These are phyloP conservation scores for Sergeia podlipaevii DNA, from an alignment of 208 protist genomes.

Conservation along the genomic window DNA sequence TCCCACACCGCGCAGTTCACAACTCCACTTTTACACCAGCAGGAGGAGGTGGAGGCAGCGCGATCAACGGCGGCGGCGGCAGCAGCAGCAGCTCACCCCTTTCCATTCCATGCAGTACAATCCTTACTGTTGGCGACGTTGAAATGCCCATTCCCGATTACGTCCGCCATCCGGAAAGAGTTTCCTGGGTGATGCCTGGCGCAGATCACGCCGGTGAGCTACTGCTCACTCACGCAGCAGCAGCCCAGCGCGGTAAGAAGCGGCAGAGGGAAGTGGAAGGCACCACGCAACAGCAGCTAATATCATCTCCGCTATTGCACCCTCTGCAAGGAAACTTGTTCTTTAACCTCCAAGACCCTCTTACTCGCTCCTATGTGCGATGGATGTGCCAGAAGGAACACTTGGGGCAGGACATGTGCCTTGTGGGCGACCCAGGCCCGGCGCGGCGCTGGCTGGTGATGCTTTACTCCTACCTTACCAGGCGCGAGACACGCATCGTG, in stretches of 20 bases:
- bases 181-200: constrained; percentile 46
- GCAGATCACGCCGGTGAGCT: constrained; percentile 18
- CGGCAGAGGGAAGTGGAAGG: no score
- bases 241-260: not conserved
- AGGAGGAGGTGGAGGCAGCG: not conserved
- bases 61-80: constrained; percentile 12
- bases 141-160: constrained; percentile 52
- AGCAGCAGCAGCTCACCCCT: not conserved
- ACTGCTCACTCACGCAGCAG: constrained; percentile 13
- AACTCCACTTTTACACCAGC: not conserved
- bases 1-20: no score
- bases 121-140: constrained; percentile 77
- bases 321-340: constrained; percentile 40
- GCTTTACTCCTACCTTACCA: constrained; percentile 63
- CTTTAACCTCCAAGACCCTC: constrained; percentile 50
- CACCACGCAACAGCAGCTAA: no score
- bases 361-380: constrained; percentile 63
- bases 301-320: not conserved
- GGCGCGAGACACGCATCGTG: constrained; percentile 86
- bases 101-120: constrained; percentile 29
- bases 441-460: constrained; percentile 83
- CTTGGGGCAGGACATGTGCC: constrained; percentile 93
- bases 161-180: constrained; percentile 56
- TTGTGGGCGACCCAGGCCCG: constrained; percentile 90
- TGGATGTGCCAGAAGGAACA: constrained; percentile 93